phyloP scores from a whole-genome alignment of 306 rosid species.

The Spatholobus suberectus region DNA sequence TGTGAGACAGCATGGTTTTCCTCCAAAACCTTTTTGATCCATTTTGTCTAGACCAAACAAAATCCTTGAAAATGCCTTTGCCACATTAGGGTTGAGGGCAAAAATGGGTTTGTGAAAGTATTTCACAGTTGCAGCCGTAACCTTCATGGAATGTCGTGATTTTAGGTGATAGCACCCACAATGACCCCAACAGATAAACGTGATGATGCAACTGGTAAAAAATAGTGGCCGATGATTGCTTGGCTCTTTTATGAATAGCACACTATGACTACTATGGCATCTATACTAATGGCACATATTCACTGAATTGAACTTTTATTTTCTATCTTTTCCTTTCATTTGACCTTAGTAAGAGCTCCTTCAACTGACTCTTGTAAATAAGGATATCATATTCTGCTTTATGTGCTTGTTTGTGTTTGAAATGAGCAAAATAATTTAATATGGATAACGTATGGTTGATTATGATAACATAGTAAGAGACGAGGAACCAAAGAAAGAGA shows the following conservation, averaged over 20 bases:
- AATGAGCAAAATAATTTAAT: not conserved
- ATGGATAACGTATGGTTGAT: not conserved
- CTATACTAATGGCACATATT: not conserved
- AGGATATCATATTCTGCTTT: not conserved
- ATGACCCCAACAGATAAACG: not conserved
- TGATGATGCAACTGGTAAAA: not conserved
- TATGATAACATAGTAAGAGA: not conserved
- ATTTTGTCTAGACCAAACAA: not conserved
- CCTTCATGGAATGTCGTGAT: not conserved
- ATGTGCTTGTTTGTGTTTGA: not conserved
- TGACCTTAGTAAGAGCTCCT: not conserved
- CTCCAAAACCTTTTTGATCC: not conserved
- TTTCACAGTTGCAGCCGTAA: not conserved
- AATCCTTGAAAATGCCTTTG: not conserved
- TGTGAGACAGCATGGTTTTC: not conserved
- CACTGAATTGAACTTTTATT: not conserved
- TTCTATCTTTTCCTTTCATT: not conserved
- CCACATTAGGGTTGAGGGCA: not conserved
- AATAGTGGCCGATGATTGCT: not conserved
- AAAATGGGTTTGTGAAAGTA: not conserved
- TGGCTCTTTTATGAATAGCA: not conserved
- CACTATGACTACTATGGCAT: not conserved
- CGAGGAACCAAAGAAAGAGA: not conserved
- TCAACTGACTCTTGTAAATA: not conserved
- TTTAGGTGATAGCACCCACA: not conserved